phyloP scores from a whole-genome alignment of 768 basidiomycete species.

The Naematelia encephala region DNA sequence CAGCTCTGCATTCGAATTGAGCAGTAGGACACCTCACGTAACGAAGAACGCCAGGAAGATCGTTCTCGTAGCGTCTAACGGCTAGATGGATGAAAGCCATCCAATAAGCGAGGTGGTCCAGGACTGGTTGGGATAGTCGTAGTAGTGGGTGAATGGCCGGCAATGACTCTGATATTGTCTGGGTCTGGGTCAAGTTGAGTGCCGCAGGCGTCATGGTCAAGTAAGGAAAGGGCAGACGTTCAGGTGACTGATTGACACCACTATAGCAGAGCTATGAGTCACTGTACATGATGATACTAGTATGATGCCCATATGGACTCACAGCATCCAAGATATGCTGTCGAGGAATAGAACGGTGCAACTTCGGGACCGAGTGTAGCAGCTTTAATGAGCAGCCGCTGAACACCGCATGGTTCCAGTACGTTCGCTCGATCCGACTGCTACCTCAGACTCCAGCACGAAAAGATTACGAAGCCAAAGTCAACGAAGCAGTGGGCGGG shows the following conservation, averaged over 20 bases:
- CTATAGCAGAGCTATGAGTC: too few species aligned
- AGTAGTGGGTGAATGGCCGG: not conserved
- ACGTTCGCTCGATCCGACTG: too few species aligned
- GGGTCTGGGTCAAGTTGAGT: not conserved
- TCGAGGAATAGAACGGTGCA: too few species aligned
- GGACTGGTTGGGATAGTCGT: not conserved
- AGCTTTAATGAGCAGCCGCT: too few species aligned
- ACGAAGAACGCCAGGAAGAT: not conserved
- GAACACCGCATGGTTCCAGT: too few species aligned
- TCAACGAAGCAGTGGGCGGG: slow-evolving; percentile 3
- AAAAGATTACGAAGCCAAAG: too few species aligned
- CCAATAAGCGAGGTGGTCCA: not conserved
- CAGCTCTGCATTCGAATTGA: not conserved
- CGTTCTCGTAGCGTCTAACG: not conserved
- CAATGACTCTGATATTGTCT: not conserved
- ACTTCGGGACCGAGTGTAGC: too few species aligned
- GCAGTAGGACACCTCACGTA: not conserved
- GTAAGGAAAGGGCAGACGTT: not conserved
- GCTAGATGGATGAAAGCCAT: not conserved
- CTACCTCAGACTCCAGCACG: too few species aligned
- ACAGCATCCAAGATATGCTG: too few species aligned
- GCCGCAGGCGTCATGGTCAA: not conserved
- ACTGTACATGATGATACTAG: too few species aligned
- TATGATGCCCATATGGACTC: too few species aligned
- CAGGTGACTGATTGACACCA: not conserved